phyloP scores from a whole-genome alignment of 1,139 yeast genomes.

The Candida sojae region DNA sequence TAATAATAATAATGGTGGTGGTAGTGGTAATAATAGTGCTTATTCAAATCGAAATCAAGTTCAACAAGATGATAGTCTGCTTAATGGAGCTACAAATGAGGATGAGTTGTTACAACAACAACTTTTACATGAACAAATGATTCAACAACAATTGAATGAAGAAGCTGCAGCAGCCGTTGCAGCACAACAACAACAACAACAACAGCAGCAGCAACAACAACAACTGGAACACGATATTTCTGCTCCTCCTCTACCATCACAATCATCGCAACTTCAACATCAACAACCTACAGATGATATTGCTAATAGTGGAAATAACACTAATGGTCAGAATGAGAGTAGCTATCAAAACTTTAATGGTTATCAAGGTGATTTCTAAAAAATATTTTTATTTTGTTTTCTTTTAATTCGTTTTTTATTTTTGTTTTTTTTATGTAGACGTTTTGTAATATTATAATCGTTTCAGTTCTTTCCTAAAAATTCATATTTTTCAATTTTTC shows the following conservation, averaged over 20 bases:
- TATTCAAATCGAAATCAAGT: background rate
- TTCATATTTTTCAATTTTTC: too few relatives aligned
- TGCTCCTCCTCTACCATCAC: constrained; percentile 9
- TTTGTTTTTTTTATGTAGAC: background rate
- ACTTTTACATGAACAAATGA: constrained; percentile 17
- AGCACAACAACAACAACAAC: constrained; percentile 8
- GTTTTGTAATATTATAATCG: constrained; percentile 3
- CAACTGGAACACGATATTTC: background rate
- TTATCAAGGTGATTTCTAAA: constrained; percentile 6
- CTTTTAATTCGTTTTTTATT: background rate
- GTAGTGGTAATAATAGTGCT: constrained; percentile 6
- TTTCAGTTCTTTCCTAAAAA: background rate
- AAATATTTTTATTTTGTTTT: background rate
- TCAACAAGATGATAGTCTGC: background rate
- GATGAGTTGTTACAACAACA: constrained; percentile 13
- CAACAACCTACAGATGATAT: constrained; percentile 1
- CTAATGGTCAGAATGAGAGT: constrained; percentile 2
- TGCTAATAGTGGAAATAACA: background rate
- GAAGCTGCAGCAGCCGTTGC: constrained; percentile 9
- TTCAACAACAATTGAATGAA: constrained; percentile 15
- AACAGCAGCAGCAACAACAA: constrained; percentile 4
- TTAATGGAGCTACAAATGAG: background rate
- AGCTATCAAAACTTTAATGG: constrained; percentile 6
- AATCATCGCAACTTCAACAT: background rate
- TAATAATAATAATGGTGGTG: background rate